Evolutionary conservation across 495 filamentous ascomycete genomes (phyloP), one percentile per base, ranked within the genome.

Genomic region (Talaromyces trachyspermus): DNA sequence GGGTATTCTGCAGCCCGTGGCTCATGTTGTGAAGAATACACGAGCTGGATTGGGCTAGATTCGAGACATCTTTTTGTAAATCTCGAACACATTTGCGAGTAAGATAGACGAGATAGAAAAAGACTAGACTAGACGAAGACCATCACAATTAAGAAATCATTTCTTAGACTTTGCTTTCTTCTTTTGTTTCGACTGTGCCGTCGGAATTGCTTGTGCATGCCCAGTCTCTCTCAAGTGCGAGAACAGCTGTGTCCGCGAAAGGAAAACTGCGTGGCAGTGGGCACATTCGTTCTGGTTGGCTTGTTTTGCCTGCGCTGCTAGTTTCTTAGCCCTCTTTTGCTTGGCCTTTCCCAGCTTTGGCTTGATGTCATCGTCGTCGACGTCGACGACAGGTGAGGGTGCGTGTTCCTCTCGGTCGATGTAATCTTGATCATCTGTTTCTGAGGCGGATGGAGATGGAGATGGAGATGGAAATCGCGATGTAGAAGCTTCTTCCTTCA

Each of bases 281-380:
- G 67, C 62, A 59, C 88, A 95, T 37, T 55, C 76, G 50, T 15
- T 48, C 35, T 42, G 55, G n/a, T 22, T 61, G 14, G 37, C 12
- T 24, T 42, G 20, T 26, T n/a, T 61, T 15, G 77, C 72, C 46
- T 76, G 64, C 26, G 79, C 75, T 22, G 85, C 84, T 14, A 84
- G 84, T 56, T 80, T 88, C 62, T 89, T 95, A 32, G 86, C 84
- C 35, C 86, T 77, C 60, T 88, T 95, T 49, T 85, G 77, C 59
- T 91, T 95, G 7, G 92, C 92, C 61, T 90, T 95, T 19, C 92
- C 90, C 2, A 86, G 30, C 53, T 85, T 88, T 17, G 42, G n/a
- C n/a, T 17, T 22, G 19, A 29, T 36, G 19, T 20, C n/a, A 4
- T 22, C 20, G 4, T 46, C 18, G 2, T 17, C 14, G 12, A 12